Percentiles rank a stretch among this genome's conserved stretches.
phyloP scores from a whole-genome alignment of 495 filamentous ascomycete species.

The Penicillium cinerascens region DNA sequence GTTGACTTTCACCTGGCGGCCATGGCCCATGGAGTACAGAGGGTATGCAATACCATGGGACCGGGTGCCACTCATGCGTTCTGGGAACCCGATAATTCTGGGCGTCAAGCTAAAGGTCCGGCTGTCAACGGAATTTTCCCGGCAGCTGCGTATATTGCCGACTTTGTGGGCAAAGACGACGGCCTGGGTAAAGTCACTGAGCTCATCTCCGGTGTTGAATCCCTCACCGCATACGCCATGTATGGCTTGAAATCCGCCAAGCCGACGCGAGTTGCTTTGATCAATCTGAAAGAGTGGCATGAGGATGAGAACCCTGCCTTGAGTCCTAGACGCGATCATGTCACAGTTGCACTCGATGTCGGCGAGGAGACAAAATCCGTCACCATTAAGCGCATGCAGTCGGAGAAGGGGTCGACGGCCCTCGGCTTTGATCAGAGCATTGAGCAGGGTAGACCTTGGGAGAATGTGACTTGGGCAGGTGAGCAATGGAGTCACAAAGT shows the following conservation, averaged over 20 bases:
- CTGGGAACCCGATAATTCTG: slow-evolving; percentile 14
- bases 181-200: slow-evolving; percentile 6
- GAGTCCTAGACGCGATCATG: background rate
- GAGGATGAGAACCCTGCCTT: background rate
- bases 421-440: slow-evolving; percentile 24
- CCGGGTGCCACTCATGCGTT: slow-evolving; percentile 12
- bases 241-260: slow-evolving; percentile 12
- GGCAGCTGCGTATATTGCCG: slow-evolving; percentile 11
- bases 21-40: slow-evolving; percentile 11
- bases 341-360: background rate
- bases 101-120: background rate
- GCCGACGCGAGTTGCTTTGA: slow-evolving; percentile 13
- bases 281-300: slow-evolving; percentile 16
- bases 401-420: slow-evolving; percentile 17
- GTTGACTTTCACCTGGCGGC: slow-evolving; percentile 17
- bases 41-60: slow-evolving; percentile 11
- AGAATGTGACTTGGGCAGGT: slow-evolving; percentile 28
- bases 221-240: slow-evolving; percentile 22
- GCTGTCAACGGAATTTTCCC: slow-evolving; percentile 15
- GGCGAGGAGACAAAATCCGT: slow-evolving; percentile 3
- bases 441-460: slow-evolving; percentile 6
- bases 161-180: slow-evolving; percentile 15
- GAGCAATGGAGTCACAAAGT: slow-evolving; percentile 23
- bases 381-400: slow-evolving; percentile 12
- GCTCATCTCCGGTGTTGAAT: slow-evolving; percentile 7